Evolutionary conservation across 768 basidiomycete species (phyloP).

Genomic region (Infundibulicybe gibba): DNA sequence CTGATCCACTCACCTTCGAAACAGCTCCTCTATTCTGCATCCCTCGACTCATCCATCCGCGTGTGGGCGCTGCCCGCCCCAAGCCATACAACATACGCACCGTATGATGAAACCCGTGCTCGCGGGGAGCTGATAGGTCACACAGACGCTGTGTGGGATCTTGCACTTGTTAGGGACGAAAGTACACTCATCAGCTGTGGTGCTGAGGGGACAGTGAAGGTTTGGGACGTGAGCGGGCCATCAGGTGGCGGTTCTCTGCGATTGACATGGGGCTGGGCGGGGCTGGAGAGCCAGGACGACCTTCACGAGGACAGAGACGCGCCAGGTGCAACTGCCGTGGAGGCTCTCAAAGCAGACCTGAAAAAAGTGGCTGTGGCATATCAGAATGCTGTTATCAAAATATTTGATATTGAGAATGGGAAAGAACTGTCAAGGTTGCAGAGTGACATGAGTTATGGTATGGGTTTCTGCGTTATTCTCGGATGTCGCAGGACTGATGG

Average conservation of each 20-base stretch:
- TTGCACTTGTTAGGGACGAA: constrained; percentile 82
- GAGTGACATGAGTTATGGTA: constrained; percentile 59
- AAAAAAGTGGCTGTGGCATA: constrained; percentile 90
- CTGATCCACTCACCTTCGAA: constrained; percentile 77
- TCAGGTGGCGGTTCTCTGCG: constrained; percentile 62
- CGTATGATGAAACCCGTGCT: constrained; percentile 77
- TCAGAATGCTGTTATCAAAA: constrained; percentile 83
- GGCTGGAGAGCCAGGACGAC: constrained; percentile 50
- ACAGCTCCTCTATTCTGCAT: constrained; percentile 84
- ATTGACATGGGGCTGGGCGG: constrained; percentile 79
- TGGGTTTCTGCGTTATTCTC: constrained; percentile 11
- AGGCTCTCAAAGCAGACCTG: constrained; percentile 77
- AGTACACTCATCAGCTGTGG: constrained; percentile 85
- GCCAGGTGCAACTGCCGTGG: constrained; percentile 79
- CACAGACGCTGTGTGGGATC: constrained; percentile 95
- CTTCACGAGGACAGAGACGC: constrained; percentile 46
- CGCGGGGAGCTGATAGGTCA: constrained; percentile 86
- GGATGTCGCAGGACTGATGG: neutral
- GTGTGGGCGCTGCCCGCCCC: constrained; percentile 81
- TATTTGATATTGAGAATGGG: constrained; percentile 89
- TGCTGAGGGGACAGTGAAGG: constrained; percentile 88
- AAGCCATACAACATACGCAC: constrained; percentile 85
- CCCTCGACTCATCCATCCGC: constrained; percentile 89
- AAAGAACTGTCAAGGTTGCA: constrained; percentile 65
- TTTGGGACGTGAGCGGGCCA: constrained; percentile 84